A percentile compares a stretch with the other conserved stretches of the same genome.
Conservation (phyloP, 75 land plant genomes). For the Isoetes taiwanensis region DNA sequence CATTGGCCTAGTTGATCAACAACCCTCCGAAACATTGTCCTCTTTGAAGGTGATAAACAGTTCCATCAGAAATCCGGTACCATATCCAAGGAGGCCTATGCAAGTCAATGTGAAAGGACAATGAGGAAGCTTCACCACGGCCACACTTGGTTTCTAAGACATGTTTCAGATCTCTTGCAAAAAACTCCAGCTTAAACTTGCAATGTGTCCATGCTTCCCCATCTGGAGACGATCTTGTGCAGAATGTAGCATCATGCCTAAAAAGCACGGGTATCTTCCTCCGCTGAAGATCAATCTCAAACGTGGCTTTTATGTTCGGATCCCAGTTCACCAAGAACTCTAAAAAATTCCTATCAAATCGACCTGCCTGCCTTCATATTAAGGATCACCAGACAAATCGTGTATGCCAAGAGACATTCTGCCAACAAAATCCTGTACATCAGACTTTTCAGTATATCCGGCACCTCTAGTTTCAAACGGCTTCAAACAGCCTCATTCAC, state of each 20-base stretch:
- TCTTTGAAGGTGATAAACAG: slow-evolving; percentile 48
- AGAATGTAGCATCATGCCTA: slow-evolving; percentile 33
- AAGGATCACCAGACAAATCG: no score
- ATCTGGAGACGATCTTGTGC: slow-evolving; percentile 7
- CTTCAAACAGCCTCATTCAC: no score
- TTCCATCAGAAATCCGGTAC: slow-evolving; percentile 81
- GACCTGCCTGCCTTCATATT: no score
- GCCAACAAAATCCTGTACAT: no score
- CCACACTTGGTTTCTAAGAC: slow-evolving; percentile 27
- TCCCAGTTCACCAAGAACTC: slow-evolving; percentile 49
- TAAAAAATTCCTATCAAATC: no score
- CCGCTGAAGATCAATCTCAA: slow-evolving; percentile 51
- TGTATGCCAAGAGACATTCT: no score
- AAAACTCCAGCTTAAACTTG: slow-evolving; percentile 56
- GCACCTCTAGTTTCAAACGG: no score
- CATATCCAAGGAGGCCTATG: slow-evolving; percentile 44
- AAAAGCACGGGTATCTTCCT: slow-evolving; percentile 35
- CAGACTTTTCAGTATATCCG: no score
- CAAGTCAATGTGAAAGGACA: no score
- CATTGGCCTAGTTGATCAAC: no score
- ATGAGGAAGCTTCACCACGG: slow-evolving; percentile 36
- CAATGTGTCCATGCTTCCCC: slow-evolving; percentile 35
- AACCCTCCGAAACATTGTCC: slow-evolving; percentile 31
- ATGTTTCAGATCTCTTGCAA: slow-evolving; percentile 35
- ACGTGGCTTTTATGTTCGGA: slow-evolving; percentile 38